Evolutionary conservation across 345 rosid genomes (phyloP).

Genomic region (Populus simonii): DNA sequence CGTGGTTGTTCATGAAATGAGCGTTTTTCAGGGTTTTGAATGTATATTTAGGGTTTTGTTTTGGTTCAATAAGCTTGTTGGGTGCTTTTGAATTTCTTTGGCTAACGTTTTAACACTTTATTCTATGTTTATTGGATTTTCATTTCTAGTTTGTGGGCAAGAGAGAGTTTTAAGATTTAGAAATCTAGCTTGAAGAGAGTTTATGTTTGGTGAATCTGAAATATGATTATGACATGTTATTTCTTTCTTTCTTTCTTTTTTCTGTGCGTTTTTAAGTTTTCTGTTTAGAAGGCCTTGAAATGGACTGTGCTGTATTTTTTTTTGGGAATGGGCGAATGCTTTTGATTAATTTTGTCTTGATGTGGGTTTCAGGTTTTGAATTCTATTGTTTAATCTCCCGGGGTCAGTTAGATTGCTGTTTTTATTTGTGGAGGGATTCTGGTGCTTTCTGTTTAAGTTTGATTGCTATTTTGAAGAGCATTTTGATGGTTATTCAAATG

Average conservation of each 20-base stretch:
- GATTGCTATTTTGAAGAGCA: not conserved
- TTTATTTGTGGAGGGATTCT: not conserved
- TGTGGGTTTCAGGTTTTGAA: conserved; percentile 11
- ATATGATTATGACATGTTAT: not conserved
- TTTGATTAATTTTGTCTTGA: not conserved
- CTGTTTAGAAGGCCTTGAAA: not conserved
- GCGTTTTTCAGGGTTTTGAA: not conserved
- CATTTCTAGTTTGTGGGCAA: not conserved
- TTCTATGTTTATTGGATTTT: not conserved
- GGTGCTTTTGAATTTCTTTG: not conserved
- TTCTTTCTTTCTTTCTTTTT: too few species aligned
- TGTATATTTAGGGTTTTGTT: not conserved
- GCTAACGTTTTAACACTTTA: not conserved
- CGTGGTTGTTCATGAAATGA: not conserved
- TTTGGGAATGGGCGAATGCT: not conserved
- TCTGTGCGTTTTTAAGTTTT: not conserved
- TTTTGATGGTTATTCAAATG: conserved; percentile 11
- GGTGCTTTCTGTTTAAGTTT: not conserved
- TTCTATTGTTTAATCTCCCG: not conserved
- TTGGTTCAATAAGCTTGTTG: not conserved
- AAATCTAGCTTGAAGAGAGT: not conserved
- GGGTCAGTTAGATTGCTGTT: not conserved
- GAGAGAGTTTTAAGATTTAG: not conserved
- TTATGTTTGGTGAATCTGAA: not conserved
- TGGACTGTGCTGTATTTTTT: not conserved